Evolutionary conservation across 2,329 filamentous ascomycete genomes (phyloP).

Genomic region (Trichophyton benhamiae): DNA sequence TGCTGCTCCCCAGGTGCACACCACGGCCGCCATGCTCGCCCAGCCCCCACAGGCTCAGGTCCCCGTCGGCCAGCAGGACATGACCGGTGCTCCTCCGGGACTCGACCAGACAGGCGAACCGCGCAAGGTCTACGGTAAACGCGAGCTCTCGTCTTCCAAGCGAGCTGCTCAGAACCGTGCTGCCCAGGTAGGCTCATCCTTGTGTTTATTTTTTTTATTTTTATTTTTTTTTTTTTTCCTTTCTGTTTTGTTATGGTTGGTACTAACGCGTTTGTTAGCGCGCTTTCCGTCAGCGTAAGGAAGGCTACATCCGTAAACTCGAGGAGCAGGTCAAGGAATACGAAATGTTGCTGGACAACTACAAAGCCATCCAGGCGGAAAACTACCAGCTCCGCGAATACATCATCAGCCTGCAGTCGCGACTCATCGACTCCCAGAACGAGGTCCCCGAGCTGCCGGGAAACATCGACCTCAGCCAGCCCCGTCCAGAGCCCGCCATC

Average conservation of each 20-base stretch:
- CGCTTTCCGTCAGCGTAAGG: constrained; percentile 93
- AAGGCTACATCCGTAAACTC: constrained; percentile 94
- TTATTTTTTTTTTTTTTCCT: constrained; percentile 1
- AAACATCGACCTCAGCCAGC: constrained; percentile 58
- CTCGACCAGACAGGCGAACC: constrained; percentile 40
- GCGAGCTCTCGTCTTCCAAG: constrained; percentile 89
- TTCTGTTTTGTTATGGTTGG: not conserved
- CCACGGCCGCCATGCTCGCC: constrained; percentile 15
- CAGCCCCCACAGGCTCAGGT: constrained; percentile 5
- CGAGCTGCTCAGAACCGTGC: constrained; percentile 92
- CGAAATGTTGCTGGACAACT: constrained; percentile 60
- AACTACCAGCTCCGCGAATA: constrained; percentile 89
- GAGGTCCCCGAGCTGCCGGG: constrained; percentile 75
- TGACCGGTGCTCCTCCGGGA: not conserved
- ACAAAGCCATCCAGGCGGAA: constrained; percentile 71
- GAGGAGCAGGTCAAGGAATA: constrained; percentile 85
- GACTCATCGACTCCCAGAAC: constrained; percentile 68
- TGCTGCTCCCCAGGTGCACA: not conserved
- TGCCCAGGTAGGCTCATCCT: constrained; percentile 61
- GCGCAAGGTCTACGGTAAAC: constrained; percentile 60
- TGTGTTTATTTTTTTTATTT: not conserved
- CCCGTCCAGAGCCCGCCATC: constrained; percentile 30
- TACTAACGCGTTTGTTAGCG: constrained; percentile 44
- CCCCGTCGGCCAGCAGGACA: constrained; percentile 1
- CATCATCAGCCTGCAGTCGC: constrained; percentile 76